These are phyloP conservation scores for Cyclospora cayetanensis DNA, from an alignment of 169 alveolate genomes.

Conservation along the genomic window DNA sequence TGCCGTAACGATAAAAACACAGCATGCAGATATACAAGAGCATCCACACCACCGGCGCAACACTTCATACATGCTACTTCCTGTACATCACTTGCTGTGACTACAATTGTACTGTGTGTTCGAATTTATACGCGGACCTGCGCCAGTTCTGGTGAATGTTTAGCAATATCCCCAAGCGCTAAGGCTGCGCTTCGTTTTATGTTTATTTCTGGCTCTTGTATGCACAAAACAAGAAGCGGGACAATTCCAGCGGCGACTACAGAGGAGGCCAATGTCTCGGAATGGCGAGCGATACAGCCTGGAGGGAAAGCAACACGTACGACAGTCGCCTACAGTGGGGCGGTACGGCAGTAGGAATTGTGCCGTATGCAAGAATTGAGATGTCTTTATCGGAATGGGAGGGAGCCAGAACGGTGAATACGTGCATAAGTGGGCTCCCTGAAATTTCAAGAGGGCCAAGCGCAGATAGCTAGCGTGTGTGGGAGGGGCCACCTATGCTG, in stretches of 20 bases:
- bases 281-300: constrained; percentile 93
- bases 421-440: neutral
- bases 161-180: constrained; percentile 93
- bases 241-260: constrained; percentile 96
- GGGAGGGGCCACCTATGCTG: too few relatives aligned
- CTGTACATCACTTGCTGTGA: too few relatives aligned
- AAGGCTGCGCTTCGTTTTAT: constrained; percentile 84
- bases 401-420: neutral
- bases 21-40: too few relatives aligned
- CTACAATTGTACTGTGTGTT: too few relatives aligned
- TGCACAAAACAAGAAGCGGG: constrained; percentile 91
- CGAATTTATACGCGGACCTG: constrained; percentile 68
- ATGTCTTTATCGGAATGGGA: too few relatives aligned
- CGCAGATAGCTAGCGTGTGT: constrained; percentile 49
- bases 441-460: neutral
- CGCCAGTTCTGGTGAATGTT: constrained; percentile 89
- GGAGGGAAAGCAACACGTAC: neutral
- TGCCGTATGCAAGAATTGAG: too few relatives aligned
- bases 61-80: too few relatives aligned
- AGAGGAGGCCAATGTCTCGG: constrained; percentile 90
- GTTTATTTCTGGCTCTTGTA: constrained; percentile 92
- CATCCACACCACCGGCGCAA: too few relatives aligned
- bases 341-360: too few relatives aligned
- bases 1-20: neutral
- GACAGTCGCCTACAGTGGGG: too few relatives aligned